A percentile compares a stretch with the other conserved stretches of the same genome.
Evolutionary conservation across 2,329 filamentous ascomycete species (phyloP).

Genomic region (Aureobasidium melanogenum): DNA sequence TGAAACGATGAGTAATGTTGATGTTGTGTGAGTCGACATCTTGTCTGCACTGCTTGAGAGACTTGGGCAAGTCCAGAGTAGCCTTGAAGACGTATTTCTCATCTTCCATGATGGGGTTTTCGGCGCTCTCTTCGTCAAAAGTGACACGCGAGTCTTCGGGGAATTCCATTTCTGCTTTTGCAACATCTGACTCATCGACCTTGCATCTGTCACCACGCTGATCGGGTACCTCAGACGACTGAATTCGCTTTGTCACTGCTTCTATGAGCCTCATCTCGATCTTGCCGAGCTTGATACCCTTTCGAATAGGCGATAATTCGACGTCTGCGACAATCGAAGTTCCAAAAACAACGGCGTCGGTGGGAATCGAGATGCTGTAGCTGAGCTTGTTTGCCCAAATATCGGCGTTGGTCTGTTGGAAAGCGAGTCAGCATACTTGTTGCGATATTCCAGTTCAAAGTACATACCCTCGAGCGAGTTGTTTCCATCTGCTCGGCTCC

Average conservation of each 20-base stretch:
- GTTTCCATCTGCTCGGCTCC: slow-evolving; percentile 61
- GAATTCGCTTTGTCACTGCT: slow-evolving; percentile 46
- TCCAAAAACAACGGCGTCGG: slow-evolving; percentile 89
- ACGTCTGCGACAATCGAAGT: slow-evolving; percentile 79
- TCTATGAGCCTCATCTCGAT: slow-evolving; percentile 76
- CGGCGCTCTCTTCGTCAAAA: slow-evolving; percentile 30
- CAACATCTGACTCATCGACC: slow-evolving; percentile 29
- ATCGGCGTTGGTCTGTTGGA: slow-evolving; percentile 66
- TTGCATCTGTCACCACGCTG: slow-evolving; percentile 25
- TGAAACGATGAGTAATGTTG: slow-evolving; percentile 86
- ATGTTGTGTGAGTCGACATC: slow-evolving; percentile 83
- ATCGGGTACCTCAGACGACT: slow-evolving; percentile 25
- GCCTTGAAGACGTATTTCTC: slow-evolving; percentile 53
- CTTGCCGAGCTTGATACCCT: slow-evolving; percentile 77
- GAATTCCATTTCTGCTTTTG: slow-evolving; percentile 30
- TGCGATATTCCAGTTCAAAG: background rate
- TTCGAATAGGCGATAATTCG: slow-evolving; percentile 77
- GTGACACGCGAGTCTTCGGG: slow-evolving; percentile 27
- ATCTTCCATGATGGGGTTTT: slow-evolving; percentile 35
- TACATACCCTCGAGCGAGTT: slow-evolving; percentile 29
- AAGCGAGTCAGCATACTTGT: slow-evolving; percentile 15
- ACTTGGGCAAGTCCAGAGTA: slow-evolving; percentile 64
- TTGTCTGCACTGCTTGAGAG: slow-evolving; percentile 74
- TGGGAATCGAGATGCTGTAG: slow-evolving; percentile 87
- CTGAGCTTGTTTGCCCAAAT: slow-evolving; percentile 97